Evolutionary conservation across 2,329 filamentous ascomycete species (phyloP).

Genomic region (Penicillium freii): DNA sequence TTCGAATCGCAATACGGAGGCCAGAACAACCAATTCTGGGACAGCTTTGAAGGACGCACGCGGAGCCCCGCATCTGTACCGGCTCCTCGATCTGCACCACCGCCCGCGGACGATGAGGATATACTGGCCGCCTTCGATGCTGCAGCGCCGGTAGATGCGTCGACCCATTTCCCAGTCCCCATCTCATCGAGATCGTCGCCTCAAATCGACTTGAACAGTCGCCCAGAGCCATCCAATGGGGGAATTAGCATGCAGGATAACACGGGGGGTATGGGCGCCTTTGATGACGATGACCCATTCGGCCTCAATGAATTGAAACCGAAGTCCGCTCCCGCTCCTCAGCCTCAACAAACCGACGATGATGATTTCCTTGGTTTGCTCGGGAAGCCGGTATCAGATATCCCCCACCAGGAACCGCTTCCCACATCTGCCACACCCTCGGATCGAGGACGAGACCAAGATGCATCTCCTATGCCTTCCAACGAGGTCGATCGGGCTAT

Average conservation of each 20-base stretch:
- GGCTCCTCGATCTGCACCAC: conserved; percentile 48
- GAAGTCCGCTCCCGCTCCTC: conserved; percentile 49
- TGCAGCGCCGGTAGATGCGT: conserved; percentile 57
- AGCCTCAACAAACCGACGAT: conserved; percentile 53
- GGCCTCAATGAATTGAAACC: conserved; percentile 66
- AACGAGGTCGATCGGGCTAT: conserved; percentile 72
- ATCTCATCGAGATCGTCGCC: conserved; percentile 33
- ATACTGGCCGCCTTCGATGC: conserved; percentile 62
- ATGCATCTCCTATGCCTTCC: conserved; percentile 28
- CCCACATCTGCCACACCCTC: conserved; percentile 17
- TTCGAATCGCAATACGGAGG: conserved; percentile 75
- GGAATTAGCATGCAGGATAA: conserved; percentile 21
- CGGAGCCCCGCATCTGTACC: conserved; percentile 46
- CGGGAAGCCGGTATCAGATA: conserved; percentile 57
- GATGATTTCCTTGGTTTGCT: conserved; percentile 64
- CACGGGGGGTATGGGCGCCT: conserved; percentile 25
- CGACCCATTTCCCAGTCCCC: conserved; percentile 57
- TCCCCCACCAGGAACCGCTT: conserved; percentile 38
- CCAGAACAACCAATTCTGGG: conserved; percentile 68
- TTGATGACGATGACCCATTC: conserved; percentile 83
- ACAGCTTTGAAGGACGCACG: conserved; percentile 61
- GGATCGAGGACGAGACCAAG: conserved; percentile 12
- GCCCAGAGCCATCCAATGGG: conserved; percentile 13
- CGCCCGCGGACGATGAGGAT: conserved; percentile 56
- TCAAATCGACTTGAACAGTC: conserved; percentile 16